phyloP scores from a whole-genome alignment of 1,139 yeast genomes.

The Pichiaceae sp. region DNA sequence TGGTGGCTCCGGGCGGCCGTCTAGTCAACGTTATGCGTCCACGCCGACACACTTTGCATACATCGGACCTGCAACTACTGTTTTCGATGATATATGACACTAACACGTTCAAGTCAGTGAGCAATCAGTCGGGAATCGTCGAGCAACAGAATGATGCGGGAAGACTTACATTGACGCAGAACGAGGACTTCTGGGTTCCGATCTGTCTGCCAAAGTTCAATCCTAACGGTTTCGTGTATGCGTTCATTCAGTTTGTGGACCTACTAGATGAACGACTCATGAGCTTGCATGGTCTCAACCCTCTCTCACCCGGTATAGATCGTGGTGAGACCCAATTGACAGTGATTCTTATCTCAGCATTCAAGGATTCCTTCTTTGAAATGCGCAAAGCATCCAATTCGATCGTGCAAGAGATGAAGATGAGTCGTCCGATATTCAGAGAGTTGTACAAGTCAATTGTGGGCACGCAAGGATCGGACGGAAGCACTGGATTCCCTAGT shows the following conservation, averaged over 20 bases:
- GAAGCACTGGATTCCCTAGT: slow-evolving; percentile 20
- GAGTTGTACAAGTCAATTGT: slow-evolving; percentile 22
- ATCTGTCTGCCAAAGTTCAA: slow-evolving; percentile 89
- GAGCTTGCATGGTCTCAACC: slow-evolving; percentile 17
- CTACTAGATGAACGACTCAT: slow-evolving; percentile 23
- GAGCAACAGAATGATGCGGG: slow-evolving; percentile 2
- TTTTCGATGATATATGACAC: slow-evolving; percentile 56
- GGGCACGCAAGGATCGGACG: slow-evolving; percentile 21
- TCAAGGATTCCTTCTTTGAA: slow-evolving; percentile 71
- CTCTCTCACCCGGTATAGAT: slow-evolving; percentile 2
- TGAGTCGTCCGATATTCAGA: slow-evolving; percentile 19
- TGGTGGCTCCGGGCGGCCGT: slow-evolving; percentile 47
- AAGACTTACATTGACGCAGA: slow-evolving; percentile 16
- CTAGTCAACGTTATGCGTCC: slow-evolving; percentile 58
- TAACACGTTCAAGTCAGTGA: slow-evolving; percentile 33
- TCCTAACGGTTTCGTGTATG: slow-evolving; percentile 76
- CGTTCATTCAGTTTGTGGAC: slow-evolving; percentile 59
- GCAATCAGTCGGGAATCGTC: background rate
- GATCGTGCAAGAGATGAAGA: slow-evolving; percentile 36
- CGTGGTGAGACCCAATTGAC: slow-evolving; percentile 33
- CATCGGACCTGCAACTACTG: slow-evolving; percentile 57
- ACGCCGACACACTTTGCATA: slow-evolving; percentile 55
- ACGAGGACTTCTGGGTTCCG: slow-evolving; percentile 89
- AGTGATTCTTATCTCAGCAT: slow-evolving; percentile 71
- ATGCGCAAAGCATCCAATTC: slow-evolving; percentile 53